A percentile compares a stretch with the other conserved stretches of the same genome.
Conservation (phyloP, 1,139 yeast genomes). For the Pichia sp. region DNA sequence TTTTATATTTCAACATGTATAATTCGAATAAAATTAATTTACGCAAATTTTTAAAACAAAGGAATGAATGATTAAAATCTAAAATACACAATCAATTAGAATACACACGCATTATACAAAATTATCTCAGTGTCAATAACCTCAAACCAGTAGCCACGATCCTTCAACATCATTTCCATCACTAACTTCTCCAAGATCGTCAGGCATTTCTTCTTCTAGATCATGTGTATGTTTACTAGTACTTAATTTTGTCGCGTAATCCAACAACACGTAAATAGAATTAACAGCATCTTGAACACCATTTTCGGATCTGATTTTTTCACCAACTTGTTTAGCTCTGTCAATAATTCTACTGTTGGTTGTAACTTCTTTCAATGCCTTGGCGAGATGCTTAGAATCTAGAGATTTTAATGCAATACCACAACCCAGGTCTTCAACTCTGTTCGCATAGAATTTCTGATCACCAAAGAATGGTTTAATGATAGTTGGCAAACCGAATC, state of each 20-base stretch:
- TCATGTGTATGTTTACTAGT: conserved; percentile 20
- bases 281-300: conserved; percentile 82
- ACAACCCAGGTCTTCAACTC: conserved; percentile 89
- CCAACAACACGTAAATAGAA: conserved; percentile 73
- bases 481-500: conserved; percentile 86
- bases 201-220: conserved; percentile 13
- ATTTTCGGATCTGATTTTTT: conserved; percentile 60
- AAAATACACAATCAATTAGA: not conserved
- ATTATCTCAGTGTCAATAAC: no score
- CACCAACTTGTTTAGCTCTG: conserved; percentile 63
- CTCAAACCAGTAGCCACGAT: conserved; percentile 35
- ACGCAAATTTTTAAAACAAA: not conserved
- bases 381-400: conserved; percentile 58
- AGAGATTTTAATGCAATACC: conserved; percentile 73
- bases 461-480: conserved; percentile 97
- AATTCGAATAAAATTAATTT: no score
- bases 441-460: conserved; percentile 84
- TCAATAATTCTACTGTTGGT: conserved; percentile 63
- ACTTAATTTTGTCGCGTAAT: conserved; percentile 63
- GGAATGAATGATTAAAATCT: not conserved
- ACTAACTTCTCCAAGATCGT: not conserved
- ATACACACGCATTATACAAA: no score
- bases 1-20: no score
- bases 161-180: conserved; percentile 24
- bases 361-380: conserved; percentile 68